Evolutionary conservation across 768 basidiomycete species (phyloP).

Genomic region (Crassisporium funariophilum): DNA sequence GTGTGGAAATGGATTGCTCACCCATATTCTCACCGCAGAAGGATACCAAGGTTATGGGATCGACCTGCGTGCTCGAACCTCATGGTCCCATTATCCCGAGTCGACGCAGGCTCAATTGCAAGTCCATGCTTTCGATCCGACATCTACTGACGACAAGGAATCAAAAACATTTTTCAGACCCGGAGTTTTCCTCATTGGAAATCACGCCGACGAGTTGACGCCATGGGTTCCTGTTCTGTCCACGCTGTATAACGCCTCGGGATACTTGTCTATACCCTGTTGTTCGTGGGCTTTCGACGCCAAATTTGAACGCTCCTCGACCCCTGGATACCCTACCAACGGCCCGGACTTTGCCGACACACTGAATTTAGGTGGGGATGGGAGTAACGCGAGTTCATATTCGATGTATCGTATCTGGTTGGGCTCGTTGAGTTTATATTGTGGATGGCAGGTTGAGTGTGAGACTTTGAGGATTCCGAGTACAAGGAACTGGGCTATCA

Average conservation of each 20-base stretch:
- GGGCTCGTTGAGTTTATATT: conserved; percentile 65
- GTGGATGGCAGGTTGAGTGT: conserved; percentile 87
- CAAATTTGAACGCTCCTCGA: conserved; percentile 56
- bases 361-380: conserved; percentile 65
- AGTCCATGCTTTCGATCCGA: conserved; percentile 75
- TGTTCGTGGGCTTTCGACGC: conserved; percentile 84
- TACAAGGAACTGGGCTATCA: conserved; percentile 90
- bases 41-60: conserved; percentile 86
- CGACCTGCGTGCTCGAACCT: conserved; percentile 82
- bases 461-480: conserved; percentile 90
- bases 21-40: conserved; percentile 82
- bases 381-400: conserved; percentile 68
- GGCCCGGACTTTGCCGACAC: conserved; percentile 29
- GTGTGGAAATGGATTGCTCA: conserved; percentile 91
- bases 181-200: conserved; percentile 82
- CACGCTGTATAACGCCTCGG: conserved; percentile 57
- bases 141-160: conserved; percentile 7
- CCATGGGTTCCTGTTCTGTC: conserved; percentile 92
- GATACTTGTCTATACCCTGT: conserved; percentile 86
- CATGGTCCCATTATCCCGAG: conserved; percentile 80
- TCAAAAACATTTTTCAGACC: conserved; percentile 33
- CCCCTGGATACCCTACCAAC: conserved; percentile 30
- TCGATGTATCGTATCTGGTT: conserved; percentile 88
- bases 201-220: conserved; percentile 95
- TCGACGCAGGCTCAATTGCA: conserved; percentile 61